Conservation (phyloP, 805 yeast genomes). For the Yarrowia yakushimensis region DNA sequence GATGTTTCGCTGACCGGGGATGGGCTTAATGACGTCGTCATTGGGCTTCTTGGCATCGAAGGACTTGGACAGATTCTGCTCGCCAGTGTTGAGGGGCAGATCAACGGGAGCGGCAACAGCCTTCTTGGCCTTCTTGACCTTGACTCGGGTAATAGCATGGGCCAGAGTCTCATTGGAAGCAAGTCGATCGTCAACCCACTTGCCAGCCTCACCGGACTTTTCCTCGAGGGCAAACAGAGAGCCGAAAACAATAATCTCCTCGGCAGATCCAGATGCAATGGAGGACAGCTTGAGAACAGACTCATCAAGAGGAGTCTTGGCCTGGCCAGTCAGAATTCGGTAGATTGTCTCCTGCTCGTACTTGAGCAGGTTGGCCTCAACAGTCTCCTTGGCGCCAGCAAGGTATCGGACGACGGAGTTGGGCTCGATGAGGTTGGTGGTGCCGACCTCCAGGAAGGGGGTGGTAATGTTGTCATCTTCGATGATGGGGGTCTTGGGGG, state of each 20-base stretch:
- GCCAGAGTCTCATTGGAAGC: conserved; percentile 20
- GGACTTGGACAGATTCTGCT: conserved; percentile 32
- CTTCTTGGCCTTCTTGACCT: conserved; percentile 36
- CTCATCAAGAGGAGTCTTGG: conserved; percentile 28
- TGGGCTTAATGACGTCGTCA: conserved; percentile 54
- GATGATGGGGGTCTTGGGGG: conserved; percentile 11
- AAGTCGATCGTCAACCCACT: conserved; percentile 25
- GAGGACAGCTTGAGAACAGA: conserved; percentile 33
- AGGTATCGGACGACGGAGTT: conserved; percentile 52
- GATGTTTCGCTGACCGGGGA: conserved; percentile 69
- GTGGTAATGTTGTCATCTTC: neutral
- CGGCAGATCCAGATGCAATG: conserved; percentile 37
- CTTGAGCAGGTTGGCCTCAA: conserved; percentile 27
- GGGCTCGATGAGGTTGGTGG: conserved; percentile 39
- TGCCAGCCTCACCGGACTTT: conserved; percentile 35
- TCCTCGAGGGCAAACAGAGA: conserved; percentile 42
- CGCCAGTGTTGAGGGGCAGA: conserved; percentile 44
- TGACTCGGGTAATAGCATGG: conserved; percentile 22
- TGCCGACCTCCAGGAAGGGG: conserved; percentile 10
- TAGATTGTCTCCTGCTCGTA: conserved; percentile 44
- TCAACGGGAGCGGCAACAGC: conserved; percentile 39
- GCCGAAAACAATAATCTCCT: conserved; percentile 46
- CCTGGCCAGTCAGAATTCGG: conserved; percentile 36
- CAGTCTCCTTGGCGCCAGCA: conserved; percentile 29
- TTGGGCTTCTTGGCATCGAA: conserved; percentile 25